Conservation (phyloP, 2,329 filamentous ascomycete genomes). For the Allantophomopsis lycopodina region DNA sequence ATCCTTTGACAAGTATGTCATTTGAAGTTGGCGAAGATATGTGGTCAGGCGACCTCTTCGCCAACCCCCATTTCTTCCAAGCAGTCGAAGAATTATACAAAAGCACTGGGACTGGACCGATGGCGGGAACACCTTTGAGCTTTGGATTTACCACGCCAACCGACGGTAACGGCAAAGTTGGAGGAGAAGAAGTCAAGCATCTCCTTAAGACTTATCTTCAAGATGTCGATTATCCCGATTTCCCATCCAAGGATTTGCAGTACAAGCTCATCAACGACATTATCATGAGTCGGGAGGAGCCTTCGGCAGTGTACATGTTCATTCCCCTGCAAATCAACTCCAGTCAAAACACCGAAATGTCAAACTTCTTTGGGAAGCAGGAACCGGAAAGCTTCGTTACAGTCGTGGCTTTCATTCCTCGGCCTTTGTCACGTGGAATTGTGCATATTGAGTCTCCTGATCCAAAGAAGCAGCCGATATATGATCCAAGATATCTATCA, state of each 20-base stretch:
- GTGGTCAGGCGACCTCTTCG: slow-evolving; percentile 24
- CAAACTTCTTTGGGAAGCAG: slow-evolving; percentile 50
- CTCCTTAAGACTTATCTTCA: slow-evolving; percentile 20
- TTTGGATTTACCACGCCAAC: slow-evolving; percentile 20
- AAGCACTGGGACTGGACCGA: slow-evolving; percentile 3
- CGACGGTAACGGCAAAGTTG: slow-evolving; percentile 15
- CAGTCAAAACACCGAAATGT: slow-evolving; percentile 54
- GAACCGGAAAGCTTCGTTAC: slow-evolving; percentile 32
- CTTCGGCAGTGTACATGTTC: slow-evolving; percentile 20
- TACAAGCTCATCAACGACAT: slow-evolving; percentile 29
- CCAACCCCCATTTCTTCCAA: slow-evolving; percentile 26
- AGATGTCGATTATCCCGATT: slow-evolving; percentile 15
- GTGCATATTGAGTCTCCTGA: slow-evolving; percentile 25
- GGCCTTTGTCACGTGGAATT: no score
- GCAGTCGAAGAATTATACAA: slow-evolving; percentile 23
- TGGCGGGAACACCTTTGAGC: slow-evolving; percentile 30
- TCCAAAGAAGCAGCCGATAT: slow-evolving; percentile 18
- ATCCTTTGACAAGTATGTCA: slow-evolving; percentile 9
- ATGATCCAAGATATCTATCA: slow-evolving; percentile 27
- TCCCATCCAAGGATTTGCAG: slow-evolving; percentile 64
- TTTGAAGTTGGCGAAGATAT: slow-evolving; percentile 21
- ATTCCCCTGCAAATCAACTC: slow-evolving; percentile 19
- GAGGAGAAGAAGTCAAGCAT: slow-evolving; percentile 25
- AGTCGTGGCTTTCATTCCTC: slow-evolving; percentile 25
- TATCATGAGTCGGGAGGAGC: slow-evolving; percentile 15